Conservation (phyloP, 805 yeast genomes). For the Saturnispora hagleri region DNA sequence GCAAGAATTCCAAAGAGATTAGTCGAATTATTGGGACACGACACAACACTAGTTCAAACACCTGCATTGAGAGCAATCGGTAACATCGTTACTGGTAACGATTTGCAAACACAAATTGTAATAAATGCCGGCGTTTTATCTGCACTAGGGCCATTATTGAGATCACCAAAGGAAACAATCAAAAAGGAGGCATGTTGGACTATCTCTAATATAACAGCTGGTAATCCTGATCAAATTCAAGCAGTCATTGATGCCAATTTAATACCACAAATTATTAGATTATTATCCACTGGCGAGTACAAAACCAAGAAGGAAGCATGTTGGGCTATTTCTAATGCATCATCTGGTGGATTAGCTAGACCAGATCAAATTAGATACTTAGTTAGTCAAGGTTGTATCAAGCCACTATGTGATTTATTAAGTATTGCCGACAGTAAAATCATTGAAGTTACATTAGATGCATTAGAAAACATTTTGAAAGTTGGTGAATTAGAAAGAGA, state of each 20-base stretch:
- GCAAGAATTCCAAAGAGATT: constrained; percentile 91
- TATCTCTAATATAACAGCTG: constrained; percentile 95
- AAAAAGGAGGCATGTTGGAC: constrained; percentile 99
- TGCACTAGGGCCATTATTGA: constrained; percentile 70
- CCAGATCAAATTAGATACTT: constrained; percentile 92
- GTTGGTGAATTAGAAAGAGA: constrained; percentile 93
- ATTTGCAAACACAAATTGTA: constrained; percentile 88
- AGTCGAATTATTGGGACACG: constrained; percentile 82
- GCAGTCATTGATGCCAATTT: constrained; percentile 92
- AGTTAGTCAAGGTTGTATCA: constrained; percentile 92
- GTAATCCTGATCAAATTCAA: constrained; percentile 90
- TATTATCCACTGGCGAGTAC: constrained; percentile 76
- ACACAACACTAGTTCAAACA: constrained; percentile 81
- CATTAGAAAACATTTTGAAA: constrained; percentile 84
- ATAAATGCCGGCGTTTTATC: constrained; percentile 87
- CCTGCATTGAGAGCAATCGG: constrained; percentile 98
- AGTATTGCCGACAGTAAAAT: constrained; percentile 84
- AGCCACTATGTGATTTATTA: constrained; percentile 90
- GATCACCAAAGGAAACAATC: constrained; percentile 82
- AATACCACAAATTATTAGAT: constrained; percentile 79
- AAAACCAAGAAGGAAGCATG: constrained; percentile 97
- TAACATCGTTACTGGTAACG: constrained; percentile 96
- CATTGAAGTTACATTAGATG: constrained; percentile 91
- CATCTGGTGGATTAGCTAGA: constrained; percentile 85
- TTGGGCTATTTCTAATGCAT: constrained; percentile 98